Conservation (phyloP, 495 filamentous ascomycete species). For the Penicillium paxilli region DNA sequence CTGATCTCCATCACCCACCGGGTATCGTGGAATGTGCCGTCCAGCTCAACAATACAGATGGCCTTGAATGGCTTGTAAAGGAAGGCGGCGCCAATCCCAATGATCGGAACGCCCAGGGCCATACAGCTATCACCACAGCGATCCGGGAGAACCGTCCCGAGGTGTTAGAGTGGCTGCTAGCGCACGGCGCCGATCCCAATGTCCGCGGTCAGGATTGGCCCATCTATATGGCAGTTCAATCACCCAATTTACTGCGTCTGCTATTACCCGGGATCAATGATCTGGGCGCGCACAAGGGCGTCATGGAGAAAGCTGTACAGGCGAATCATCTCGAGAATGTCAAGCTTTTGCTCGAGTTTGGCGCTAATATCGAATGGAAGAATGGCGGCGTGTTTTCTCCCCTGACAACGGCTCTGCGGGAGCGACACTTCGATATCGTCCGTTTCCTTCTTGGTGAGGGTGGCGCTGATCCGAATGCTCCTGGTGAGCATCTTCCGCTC, state of each 20-base stretch:
- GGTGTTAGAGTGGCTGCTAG: conserved; percentile 47
- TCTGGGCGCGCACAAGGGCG: conserved; percentile 49
- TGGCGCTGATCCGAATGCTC: conserved; percentile 51
- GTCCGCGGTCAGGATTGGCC: conserved; percentile 56
- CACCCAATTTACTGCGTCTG: conserved; percentile 43
- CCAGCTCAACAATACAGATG: conserved; percentile 47
- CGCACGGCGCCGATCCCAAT: conserved; percentile 52
- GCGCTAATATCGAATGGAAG: conserved; percentile 49
- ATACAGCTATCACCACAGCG: conserved; percentile 54
- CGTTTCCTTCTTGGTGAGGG: conserved; percentile 49
- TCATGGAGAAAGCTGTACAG: conserved; percentile 56
- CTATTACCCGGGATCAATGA: conserved; percentile 44
- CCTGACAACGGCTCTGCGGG: conserved; percentile 54
- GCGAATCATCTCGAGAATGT: conserved; percentile 37
- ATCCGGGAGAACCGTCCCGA: conserved; percentile 47
- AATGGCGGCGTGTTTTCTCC: conserved; percentile 58
- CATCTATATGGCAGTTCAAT: conserved; percentile 52
- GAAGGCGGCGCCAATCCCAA: conserved; percentile 47
- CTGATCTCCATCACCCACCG: conserved; percentile 48
- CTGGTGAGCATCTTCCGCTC: conserved; percentile 55
- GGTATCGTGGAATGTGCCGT: conserved; percentile 59
- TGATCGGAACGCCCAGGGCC: conserved; percentile 43
- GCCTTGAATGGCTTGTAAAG: conserved; percentile 47
- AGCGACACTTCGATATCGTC: conserved; percentile 49
- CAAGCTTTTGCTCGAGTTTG: conserved; percentile 22